Percentiles rank a stretch among this genome's conserved stretches.
These are phyloP conservation scores for Drechslerella dactyloides DNA, from an alignment of 2,329 filamentous ascomycete genomes.

Conservation along the genomic window DNA sequence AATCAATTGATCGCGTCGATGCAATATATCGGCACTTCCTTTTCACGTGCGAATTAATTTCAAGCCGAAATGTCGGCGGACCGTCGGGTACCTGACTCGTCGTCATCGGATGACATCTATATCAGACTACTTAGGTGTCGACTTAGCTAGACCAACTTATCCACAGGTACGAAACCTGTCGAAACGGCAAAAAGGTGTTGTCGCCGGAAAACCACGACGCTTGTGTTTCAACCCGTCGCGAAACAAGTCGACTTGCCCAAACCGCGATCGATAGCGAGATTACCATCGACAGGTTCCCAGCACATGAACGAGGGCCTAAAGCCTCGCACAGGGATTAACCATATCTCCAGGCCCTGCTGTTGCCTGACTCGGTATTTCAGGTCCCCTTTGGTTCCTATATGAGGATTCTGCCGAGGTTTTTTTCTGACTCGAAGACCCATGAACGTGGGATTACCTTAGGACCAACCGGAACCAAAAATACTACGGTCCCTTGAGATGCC, in stretches of 20 bases:
- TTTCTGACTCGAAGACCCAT: background rate
- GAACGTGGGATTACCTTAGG: too few relatives aligned
- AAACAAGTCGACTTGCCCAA: slow-evolving; percentile 31
- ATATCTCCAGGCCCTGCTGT: background rate
- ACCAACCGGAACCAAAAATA: too few relatives aligned
- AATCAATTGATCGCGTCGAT: too few relatives aligned
- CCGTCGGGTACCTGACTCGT: too few relatives aligned
- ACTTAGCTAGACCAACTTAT: too few relatives aligned
- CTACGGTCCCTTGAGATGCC: too few relatives aligned
- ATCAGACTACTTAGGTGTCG: too few relatives aligned
- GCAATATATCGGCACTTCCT: too few relatives aligned
- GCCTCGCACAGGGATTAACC: background rate
- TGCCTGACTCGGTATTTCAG: background rate
- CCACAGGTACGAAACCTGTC: background rate
- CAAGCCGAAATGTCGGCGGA: too few relatives aligned
- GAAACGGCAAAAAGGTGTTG: slow-evolving; percentile 6
- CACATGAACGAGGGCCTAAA: background rate
- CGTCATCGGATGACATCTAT: too few relatives aligned
- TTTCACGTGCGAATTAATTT: too few relatives aligned
- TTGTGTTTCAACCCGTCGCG: slow-evolving; percentile 13
- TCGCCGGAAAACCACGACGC: slow-evolving; percentile 25
- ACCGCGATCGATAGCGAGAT: slow-evolving; percentile 25
- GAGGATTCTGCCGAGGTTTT: slow-evolving; percentile 1
- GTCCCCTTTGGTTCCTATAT: background rate
- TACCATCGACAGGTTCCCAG: background rate